These are phyloP conservation scores for Eucalyptus tenuipes DNA, from an alignment of 345 rosid genomes.

Conservation along the genomic window DNA sequence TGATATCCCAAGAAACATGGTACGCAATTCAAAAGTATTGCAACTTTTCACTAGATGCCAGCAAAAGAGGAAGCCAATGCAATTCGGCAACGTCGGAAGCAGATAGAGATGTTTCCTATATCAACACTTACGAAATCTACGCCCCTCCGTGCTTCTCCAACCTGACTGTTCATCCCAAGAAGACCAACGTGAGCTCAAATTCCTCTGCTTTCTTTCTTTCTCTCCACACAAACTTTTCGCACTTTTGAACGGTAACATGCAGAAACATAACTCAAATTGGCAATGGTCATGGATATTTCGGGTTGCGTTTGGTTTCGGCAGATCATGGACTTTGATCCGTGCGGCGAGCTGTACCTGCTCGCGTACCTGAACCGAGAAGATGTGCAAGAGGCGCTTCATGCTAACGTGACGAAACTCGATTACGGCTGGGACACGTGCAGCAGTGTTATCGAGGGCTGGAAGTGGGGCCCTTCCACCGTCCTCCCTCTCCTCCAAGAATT, in stretches of 20 bases:
- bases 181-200: conserved; percentile 2
- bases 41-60: conserved; percentile 26
- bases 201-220: neutral
- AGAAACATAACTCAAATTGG: neutral
- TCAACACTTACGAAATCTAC: conserved; percentile 67
- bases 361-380: conserved; percentile 60
- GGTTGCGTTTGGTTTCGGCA: neutral
- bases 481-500: conserved; percentile 46
- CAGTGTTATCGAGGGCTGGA: conserved; percentile 28
- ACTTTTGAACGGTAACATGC: neutral
- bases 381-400: conserved; percentile 75
- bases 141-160: conserved; percentile 46
- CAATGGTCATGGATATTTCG: neutral
- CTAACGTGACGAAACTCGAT: conserved; percentile 55
- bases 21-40: conserved; percentile 21
- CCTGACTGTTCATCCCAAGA: conserved; percentile 42
- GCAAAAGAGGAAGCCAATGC: conserved; percentile 18
- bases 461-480: conserved; percentile 53
- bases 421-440: conserved; percentile 74
- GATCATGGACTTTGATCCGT: conserved; percentile 40
- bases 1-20: conserved; percentile 35
- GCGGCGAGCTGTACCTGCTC: conserved; percentile 45
- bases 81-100: conserved; percentile 8
- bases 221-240: neutral
- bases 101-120: neutral